Percentiles rank a stretch among this genome's conserved stretches.
phyloP scores from a whole-genome alignment of 768 basidiomycete genomes.

The Mycena albidolilacea region DNA sequence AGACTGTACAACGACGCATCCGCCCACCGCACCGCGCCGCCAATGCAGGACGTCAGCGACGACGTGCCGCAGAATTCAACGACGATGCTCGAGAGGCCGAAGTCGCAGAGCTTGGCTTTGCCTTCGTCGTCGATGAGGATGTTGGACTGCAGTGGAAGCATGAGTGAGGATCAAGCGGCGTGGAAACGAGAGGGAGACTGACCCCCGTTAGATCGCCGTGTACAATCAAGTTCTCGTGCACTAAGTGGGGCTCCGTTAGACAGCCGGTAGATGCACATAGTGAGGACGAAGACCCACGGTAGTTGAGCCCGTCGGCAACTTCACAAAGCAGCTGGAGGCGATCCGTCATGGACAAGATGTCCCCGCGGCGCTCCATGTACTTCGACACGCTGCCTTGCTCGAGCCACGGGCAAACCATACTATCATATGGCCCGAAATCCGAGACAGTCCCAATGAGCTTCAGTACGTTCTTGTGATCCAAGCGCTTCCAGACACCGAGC shows the following conservation, averaged over 20 bases:
- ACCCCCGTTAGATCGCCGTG: conserved; percentile 63
- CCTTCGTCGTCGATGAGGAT: conserved; percentile 60
- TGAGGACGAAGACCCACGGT: conserved; percentile 47
- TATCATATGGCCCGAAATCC: conserved; percentile 55
- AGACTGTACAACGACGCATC: conserved; percentile 57
- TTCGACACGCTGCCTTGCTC: conserved; percentile 55
- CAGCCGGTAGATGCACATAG: background rate
- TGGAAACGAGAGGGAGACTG: conserved; percentile 30
- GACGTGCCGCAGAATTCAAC: conserved; percentile 50
- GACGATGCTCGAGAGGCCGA: conserved; percentile 60
- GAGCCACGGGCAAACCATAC: conserved; percentile 60
- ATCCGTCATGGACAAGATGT: conserved; percentile 52
- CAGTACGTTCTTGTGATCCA: conserved; percentile 57
- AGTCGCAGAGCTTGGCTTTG: conserved; percentile 61
- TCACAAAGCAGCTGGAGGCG: conserved; percentile 55
- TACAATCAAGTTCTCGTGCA: conserved; percentile 55
- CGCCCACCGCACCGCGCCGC: conserved; percentile 64
- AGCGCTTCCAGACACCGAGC: conserved; percentile 54
- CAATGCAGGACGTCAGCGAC: conserved; percentile 53
- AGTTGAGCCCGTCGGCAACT: conserved; percentile 55
- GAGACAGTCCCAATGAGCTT: conserved; percentile 53
- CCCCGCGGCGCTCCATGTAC: conserved; percentile 55
- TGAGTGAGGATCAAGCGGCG: conserved; percentile 23
- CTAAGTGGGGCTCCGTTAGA: conserved; percentile 35
- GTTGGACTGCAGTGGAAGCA: conserved; percentile 53